Conservation (phyloP, 1,284 basidiomycete species). For the Cutaneotrichosporon sp. region DNA sequence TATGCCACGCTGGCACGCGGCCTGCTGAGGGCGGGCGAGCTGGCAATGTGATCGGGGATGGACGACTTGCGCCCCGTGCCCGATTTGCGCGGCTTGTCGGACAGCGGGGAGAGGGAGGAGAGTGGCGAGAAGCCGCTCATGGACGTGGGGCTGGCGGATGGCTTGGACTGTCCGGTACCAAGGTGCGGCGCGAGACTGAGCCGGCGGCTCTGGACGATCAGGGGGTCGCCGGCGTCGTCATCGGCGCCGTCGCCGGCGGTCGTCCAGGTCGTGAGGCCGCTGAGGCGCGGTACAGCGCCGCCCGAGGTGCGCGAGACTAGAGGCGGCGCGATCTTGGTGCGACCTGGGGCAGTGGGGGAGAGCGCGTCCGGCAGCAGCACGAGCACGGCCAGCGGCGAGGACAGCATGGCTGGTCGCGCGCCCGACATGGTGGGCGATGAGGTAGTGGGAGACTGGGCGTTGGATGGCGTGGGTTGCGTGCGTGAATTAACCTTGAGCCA, state of each 20-base stretch:
- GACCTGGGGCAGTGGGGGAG: not conserved
- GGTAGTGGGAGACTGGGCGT: constrained; percentile 2
- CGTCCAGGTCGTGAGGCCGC: constrained; percentile 8
- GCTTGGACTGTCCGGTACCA: constrained; percentile 30
- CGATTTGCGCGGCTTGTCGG: not conserved
- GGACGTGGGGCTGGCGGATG: constrained; percentile 3
- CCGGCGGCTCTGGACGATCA: constrained; percentile 32
- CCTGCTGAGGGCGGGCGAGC: constrained; percentile 2
- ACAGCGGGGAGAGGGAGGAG: not conserved
- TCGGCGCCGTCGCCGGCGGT: not conserved
- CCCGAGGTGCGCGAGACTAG: not conserved
- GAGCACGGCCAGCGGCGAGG: constrained; percentile 32
- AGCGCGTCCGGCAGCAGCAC: constrained; percentile 39
- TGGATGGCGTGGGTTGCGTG: not conserved
- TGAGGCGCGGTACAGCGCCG: constrained; percentile 1
- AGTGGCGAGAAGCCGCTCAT: not conserved
- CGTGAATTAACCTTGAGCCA: not conserved
- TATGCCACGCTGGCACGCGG: constrained; percentile 38
- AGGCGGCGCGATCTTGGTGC: not conserved
- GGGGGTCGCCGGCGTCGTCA: constrained; percentile 10
- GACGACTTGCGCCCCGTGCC: constrained; percentile 2
- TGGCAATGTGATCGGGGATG: not conserved
- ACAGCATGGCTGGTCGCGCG: constrained; percentile 3
- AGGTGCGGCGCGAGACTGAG: constrained; percentile 43
- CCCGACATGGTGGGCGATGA: not conserved